Conservation (phyloP, 805 yeast species). For the Millerozyma acaciae region DNA sequence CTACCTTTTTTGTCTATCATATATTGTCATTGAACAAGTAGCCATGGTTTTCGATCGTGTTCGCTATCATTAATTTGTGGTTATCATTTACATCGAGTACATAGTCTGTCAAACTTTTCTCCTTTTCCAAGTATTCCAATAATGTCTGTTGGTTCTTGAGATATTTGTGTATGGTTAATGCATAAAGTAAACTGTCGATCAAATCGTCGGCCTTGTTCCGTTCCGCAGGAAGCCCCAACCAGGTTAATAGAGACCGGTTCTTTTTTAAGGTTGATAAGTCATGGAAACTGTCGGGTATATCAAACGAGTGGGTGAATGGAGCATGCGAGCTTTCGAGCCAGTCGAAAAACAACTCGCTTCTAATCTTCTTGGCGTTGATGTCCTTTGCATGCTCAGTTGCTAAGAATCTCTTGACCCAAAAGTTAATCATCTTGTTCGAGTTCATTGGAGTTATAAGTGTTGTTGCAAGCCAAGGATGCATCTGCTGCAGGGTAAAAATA, state of each 20-base stretch:
- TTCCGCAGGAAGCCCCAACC: constrained; percentile 5
- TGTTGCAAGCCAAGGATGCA: constrained; percentile 7
- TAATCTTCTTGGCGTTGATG: constrained; percentile 10
- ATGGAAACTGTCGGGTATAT: constrained; percentile 1
- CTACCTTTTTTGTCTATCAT: too few species aligned
- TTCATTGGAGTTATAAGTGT: constrained; percentile 31
- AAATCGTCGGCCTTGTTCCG: constrained; percentile 35
- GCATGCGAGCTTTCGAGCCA: constrained; percentile 8
- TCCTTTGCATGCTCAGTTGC: constrained; percentile 8
- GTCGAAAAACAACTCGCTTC: constrained; percentile 12
- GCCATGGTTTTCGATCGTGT: too few species aligned
- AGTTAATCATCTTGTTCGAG: constrained; percentile 33
- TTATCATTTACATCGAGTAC: too few species aligned
- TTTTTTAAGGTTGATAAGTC: constrained; percentile 4
- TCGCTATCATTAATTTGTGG: too few species aligned
- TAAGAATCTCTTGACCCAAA: constrained; percentile 35
- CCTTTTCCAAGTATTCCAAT: constrained; percentile 11
- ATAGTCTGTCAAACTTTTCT: constrained; percentile 1
- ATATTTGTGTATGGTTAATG: constrained; percentile 21
- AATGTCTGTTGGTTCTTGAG: constrained; percentile 17
- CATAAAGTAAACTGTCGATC: constrained; percentile 37
- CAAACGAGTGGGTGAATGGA: constrained; percentile 6
- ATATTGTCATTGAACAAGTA: too few species aligned
- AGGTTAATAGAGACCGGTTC: constrained; percentile 3
- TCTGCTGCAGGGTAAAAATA: constrained; percentile 15